These are phyloP conservation scores for Scheffersomyces amazonensis DNA, from an alignment of 805 yeast species.

Conservation along the genomic window DNA sequence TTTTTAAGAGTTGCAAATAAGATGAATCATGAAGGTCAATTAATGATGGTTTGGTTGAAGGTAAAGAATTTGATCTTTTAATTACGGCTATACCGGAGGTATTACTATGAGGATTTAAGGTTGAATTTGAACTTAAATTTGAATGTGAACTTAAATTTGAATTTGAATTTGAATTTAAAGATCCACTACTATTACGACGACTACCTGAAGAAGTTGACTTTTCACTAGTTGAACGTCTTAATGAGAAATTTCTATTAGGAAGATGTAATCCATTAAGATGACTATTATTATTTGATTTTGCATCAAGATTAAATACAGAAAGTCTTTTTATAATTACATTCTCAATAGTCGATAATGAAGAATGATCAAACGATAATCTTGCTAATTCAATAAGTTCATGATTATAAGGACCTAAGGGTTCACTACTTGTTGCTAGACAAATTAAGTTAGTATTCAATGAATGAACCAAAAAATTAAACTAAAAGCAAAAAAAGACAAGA, in stretches of 20 bases:
- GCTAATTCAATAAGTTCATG: constrained; percentile 52
- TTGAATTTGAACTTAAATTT: not conserved
- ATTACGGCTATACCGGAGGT: not conserved
- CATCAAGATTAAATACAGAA: not conserved
- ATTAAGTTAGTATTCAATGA: not conserved
- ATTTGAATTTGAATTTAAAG: not conserved
- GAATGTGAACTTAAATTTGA: not conserved
- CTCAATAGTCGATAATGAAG: constrained; percentile 37
- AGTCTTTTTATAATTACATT: constrained; percentile 37
- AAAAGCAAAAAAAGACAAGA: not conserved
- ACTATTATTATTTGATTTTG: not conserved
- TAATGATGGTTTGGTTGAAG: not conserved
- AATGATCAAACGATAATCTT: constrained; percentile 38
- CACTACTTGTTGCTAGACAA: constrained; percentile 47
- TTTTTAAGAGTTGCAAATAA: constrained; percentile 31
- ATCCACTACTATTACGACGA: not conserved
- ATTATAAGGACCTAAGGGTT: constrained; percentile 56
- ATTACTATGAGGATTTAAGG: not conserved
- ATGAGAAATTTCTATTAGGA: not conserved
- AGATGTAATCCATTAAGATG: no score
- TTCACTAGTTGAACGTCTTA: not conserved
- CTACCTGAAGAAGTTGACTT: not conserved
- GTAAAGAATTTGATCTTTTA: not conserved
- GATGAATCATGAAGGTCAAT: not conserved
- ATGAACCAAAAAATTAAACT: no score